These are phyloP conservation scores for Colletotrichum musae DNA, from an alignment of 2,329 filamentous ascomycete species.

Conservation along the genomic window DNA sequence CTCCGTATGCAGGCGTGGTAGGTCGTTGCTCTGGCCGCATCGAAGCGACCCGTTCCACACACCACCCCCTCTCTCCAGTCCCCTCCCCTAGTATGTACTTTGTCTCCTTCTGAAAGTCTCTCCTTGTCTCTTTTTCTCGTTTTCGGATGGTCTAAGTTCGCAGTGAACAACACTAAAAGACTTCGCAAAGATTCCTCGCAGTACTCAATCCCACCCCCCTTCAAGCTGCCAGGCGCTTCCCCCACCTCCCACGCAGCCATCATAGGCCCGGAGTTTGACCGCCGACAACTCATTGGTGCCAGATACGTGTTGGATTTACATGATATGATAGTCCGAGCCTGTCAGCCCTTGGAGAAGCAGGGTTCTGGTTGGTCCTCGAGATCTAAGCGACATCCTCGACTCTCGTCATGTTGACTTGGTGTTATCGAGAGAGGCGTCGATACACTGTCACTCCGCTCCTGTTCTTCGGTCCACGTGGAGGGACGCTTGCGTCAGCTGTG, in stretches of 20 bases:
- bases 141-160: too few relatives aligned
- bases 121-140: too few relatives aligned
- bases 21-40: too few relatives aligned
- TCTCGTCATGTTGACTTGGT: background rate
- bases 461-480: background rate
- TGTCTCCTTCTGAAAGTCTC: too few relatives aligned
- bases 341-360: background rate
- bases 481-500: background rate
- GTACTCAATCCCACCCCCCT: too few relatives aligned
- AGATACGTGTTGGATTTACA: constrained; percentile 7
- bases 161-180: too few relatives aligned
- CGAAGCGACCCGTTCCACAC: too few relatives aligned
- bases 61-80: too few relatives aligned
- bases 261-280: background rate
- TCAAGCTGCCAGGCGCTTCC: too few relatives aligned
- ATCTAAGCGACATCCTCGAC: background rate
- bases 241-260: background rate
- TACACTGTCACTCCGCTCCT: background rate
- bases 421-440: background rate
- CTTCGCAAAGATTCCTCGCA: too few relatives aligned
- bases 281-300: constrained; percentile 17
- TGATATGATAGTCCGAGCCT: constrained; percentile 13
- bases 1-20: too few relatives aligned
- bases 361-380: background rate
- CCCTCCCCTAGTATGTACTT: too few relatives aligned